Percentiles rank a stretch among this genome's conserved stretches.
phyloP scores from a whole-genome alignment of 768 basidiomycete species.

The Pisolithus orientalis region DNA sequence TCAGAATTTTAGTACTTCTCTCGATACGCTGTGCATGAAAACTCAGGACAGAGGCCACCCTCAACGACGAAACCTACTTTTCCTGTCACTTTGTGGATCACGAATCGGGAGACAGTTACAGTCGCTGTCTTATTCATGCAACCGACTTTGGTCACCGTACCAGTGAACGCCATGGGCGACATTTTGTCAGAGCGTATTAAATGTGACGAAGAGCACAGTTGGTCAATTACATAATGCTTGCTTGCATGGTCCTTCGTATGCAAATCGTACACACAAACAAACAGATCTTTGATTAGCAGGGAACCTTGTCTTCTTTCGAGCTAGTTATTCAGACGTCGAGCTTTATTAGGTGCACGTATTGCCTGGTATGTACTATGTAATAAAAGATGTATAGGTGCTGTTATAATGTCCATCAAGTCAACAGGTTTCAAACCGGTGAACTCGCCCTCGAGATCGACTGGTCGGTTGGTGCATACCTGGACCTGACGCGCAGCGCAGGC shows the following conservation, averaged over 20 bases:
- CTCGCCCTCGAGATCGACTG: constrained; percentile 7
- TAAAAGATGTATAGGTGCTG: not conserved
- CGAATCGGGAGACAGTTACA: constrained; percentile 70
- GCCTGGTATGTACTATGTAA: too few species aligned
- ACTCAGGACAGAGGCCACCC: not conserved
- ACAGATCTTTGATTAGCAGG: too few species aligned
- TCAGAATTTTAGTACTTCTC: constrained; percentile 69
- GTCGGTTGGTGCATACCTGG: constrained; percentile 34
- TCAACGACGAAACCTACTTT: constrained; percentile 46
- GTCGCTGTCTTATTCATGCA: constrained; percentile 83
- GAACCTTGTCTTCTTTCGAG: too few species aligned
- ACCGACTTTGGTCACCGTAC: constrained; percentile 74
- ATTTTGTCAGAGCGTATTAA: constrained; percentile 30
- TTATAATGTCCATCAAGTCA: not conserved
- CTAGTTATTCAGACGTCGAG: too few species aligned
- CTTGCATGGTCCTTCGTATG: too few species aligned
- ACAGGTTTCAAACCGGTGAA: constrained; percentile 2
- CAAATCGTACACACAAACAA: too few species aligned
- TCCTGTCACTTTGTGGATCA: constrained; percentile 66
- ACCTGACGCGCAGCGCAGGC: constrained; percentile 35
- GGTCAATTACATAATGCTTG: not conserved
- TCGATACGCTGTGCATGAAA: constrained; percentile 51
- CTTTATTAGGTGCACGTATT: too few species aligned
- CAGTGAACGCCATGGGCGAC: constrained; percentile 74
- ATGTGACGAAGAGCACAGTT: not conserved